Evolutionary conservation across 2,329 filamentous ascomycete genomes (phyloP), one percentile per base, ranked within the genome.

Genomic region (Talaromyces sp.): DNA sequence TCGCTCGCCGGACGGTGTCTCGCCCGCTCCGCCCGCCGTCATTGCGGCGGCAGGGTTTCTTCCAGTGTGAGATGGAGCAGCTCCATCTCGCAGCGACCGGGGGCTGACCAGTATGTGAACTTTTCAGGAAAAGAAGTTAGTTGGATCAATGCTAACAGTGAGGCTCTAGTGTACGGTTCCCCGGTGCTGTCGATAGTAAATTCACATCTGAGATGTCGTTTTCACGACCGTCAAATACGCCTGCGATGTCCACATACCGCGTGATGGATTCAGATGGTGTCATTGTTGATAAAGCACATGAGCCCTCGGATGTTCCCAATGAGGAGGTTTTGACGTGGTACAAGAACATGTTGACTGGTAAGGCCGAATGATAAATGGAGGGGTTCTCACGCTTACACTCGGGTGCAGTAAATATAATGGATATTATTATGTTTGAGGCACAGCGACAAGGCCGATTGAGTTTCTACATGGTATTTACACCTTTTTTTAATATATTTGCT

Each of bases 391-490:
- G 56, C 66, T 70, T 57, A 71, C 33, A 36, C n/a, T 27, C 2
- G 56, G 22, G 49, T 39, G 39, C 64, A 82, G 85, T 88, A 60
- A 87, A 89, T 60, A 90, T 98, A 67, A 95, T 99, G 92, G 95
- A 99, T 72, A 76, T 96, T 60, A 90, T 98, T 73, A 98, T 98
- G 93, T 97, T 96, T 71, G 95, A 99, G 71, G 93, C 95, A 0
- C 95, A 99, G 77, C 84, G 95, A 53, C 95, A 99, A 77, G 93
- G 93, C n/a, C 86, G 92, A 22, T 78, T 96, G 60, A 93, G 89
- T 75, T 99, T 99, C 78, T 99, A 99, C 77, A 98, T 99, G 91
- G 93, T 93, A 71, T 22, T 19, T 15, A 19, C 9, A 49, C 19
- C 30, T 5, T 19, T 22, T 22, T 32, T 25, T 49, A 8, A 10